These are phyloP conservation scores for Chlorella sp. DNA, from an alignment of 139 green algal species.

Conservation along the genomic window DNA sequence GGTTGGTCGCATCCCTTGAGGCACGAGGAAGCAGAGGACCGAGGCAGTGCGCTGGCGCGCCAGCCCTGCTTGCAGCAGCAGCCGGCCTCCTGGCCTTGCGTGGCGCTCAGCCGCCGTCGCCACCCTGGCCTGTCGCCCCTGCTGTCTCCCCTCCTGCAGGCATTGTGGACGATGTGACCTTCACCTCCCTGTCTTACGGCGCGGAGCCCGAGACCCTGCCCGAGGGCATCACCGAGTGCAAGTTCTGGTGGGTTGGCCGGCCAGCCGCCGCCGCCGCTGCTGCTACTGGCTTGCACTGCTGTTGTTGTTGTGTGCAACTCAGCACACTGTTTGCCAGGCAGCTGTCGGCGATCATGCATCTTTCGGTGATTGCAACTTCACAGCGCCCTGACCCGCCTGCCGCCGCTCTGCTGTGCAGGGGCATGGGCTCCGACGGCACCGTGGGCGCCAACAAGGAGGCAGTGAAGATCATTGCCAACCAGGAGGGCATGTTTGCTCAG, in stretches of 20 bases:
- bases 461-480: slow-evolving; percentile 66
- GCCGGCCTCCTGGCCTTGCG: no score
- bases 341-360: no score
- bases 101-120: no score
- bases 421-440: slow-evolving; percentile 67
- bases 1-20: no score
- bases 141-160: slow-evolving; percentile 40
- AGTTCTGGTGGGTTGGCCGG: slow-evolving; percentile 49
- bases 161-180: slow-evolving; percentile 65
- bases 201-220: slow-evolving; percentile 51
- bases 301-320: no score
- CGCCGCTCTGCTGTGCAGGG: slow-evolving; percentile 11
- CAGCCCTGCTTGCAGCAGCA: no score
- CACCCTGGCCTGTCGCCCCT: neutral
- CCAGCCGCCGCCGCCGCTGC: neutral
- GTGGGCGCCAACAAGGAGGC: slow-evolving; percentile 74
- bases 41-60: no score
- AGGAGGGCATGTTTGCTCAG: slow-evolving; percentile 48
- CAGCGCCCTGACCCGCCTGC: no score
- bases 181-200: slow-evolving; percentile 39
- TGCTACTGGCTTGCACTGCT: no score
- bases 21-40: no score
- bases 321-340: no score
- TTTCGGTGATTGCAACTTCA: no score
- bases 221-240: slow-evolving; percentile 58